Base-by-base conservation (phyloP, 2,329 filamentous ascomycete species). In the Nigrospora sphaerica region DNA sequence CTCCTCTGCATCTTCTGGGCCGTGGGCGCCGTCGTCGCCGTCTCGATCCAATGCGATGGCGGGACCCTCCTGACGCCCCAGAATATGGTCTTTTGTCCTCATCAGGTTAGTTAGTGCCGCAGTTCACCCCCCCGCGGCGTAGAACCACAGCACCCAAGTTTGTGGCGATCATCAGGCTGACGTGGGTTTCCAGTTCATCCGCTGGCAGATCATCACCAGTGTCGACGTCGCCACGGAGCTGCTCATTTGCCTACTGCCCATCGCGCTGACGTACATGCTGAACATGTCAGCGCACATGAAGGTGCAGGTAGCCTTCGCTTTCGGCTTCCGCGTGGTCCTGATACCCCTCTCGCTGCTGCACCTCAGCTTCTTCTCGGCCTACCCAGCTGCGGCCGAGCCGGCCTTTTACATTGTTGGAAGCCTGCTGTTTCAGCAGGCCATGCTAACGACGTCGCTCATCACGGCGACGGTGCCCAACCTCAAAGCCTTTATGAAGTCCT, bases 381-480 rank as follows among this genome's bases (percentile, higher is more conserved):
- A 54, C 28, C 28, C 42, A 6, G 39, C 7, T 3, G 44, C 55
- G 1, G 11, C 33, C 12, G 49, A 54, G 32, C 49, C 53, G 6
- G 52, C 51, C 13, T 49, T 55, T 32, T 39, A 39, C 37, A 39
- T 54, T 12, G 47, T 52, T 3, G 34, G 48, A 40, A 51, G 47
- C 14, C 41, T 55, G 1, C 42, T 55, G 1, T 23, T 55, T 13
- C 54, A 52, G 28, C 55, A 57, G 39, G 39, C 45, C 18, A 53
- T 54, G 42, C 37, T 57, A 7, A 34, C 47, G 7, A 52, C 48
- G 45, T 57, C 53, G 11, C 46, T 57, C 37, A 50, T 54, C 13
- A 57, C 53, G 12, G 54, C 54, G 9, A 57, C 52, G 7, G 44
- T 57, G 6, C 55, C 53, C 12, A 57, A 57, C 46, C 35, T 55